Percentiles rank a stretch among this genome's conserved stretches.
These are phyloP conservation scores for Coemansia sp. DNA, from an alignment of 192 early-diverging fungal genomes.

Conservation along the genomic window DNA sequence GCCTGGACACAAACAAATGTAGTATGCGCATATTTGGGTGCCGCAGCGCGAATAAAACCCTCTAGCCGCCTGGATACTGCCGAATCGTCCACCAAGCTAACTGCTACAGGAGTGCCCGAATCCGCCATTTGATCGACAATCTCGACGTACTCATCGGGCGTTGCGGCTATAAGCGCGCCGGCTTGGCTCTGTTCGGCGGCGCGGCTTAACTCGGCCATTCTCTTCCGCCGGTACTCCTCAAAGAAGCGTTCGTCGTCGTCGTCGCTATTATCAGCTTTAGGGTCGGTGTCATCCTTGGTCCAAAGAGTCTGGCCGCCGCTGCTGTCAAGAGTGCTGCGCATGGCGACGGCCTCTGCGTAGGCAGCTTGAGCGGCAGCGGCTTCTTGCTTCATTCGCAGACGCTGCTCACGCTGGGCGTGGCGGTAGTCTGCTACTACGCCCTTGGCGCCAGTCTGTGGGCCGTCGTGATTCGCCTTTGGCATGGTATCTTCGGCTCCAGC, in stretches of 20 bases:
- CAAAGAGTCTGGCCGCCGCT: slow-evolving; percentile 14
- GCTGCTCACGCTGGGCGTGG: slow-evolving; percentile 17
- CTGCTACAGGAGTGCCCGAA: slow-evolving; percentile 7
- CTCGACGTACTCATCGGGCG: slow-evolving; percentile 41
- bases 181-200: slow-evolving; percentile 13
- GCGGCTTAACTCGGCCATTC: slow-evolving; percentile 16
- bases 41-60: slow-evolving; percentile 8
- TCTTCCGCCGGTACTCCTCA: slow-evolving; percentile 34
- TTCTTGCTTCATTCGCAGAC: slow-evolving; percentile 3
- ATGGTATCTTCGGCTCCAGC: not conserved
- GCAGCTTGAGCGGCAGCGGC: not conserved
- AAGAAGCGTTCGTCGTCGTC: slow-evolving; percentile 27
- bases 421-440: slow-evolving; percentile 49
- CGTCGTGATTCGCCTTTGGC: slow-evolving; percentile 10
- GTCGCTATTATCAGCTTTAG: not conserved
- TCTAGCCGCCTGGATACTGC: slow-evolving; percentile 21
- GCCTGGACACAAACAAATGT: slow-evolving; percentile 39
- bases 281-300: slow-evolving; percentile 18
- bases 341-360: slow-evolving; percentile 4
- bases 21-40: slow-evolving; percentile 12
- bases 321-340: slow-evolving; percentile 1
- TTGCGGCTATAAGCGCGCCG: slow-evolving; percentile 16
- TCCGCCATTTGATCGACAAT: slow-evolving; percentile 34
- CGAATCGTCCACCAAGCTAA: slow-evolving; percentile 17
- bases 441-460: slow-evolving; percentile 50